Conservation (phyloP, 345 rosid species). For the Eucalyptus shirleyi region DNA sequence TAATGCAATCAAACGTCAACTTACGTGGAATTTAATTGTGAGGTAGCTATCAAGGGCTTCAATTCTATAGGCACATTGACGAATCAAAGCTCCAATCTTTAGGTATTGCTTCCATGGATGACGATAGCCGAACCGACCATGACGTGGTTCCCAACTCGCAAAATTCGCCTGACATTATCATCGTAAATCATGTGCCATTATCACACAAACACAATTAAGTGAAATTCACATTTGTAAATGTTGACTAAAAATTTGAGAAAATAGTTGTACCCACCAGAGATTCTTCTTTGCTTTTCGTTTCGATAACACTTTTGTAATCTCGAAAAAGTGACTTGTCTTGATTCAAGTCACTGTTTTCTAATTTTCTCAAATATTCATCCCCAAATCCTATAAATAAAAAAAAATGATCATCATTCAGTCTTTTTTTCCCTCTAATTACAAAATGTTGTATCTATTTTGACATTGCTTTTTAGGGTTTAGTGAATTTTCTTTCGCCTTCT, state of each 20-base stretch:
- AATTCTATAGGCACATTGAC: constrained; percentile 51
- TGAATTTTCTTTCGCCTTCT: not conserved
- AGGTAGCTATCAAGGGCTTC: constrained; percentile 51
- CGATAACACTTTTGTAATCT: constrained; percentile 45
- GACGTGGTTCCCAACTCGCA: constrained; percentile 82
- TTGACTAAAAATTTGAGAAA: not conserved
- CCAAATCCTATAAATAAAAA: constrained; percentile 30
- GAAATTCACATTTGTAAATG: not conserved
- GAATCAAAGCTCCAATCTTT: constrained; percentile 26
- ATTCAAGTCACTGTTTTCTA: constrained; percentile 2
- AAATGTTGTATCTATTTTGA: not conserved
- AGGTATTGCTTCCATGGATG: constrained; percentile 81
- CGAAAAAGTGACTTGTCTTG: constrained; percentile 9
- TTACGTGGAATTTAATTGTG: constrained; percentile 24
- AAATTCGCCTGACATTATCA: constrained; percentile 40
- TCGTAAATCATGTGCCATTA: not conserved
- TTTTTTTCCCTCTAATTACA: not conserved
- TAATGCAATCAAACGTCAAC: not conserved
- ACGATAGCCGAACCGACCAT: constrained; percentile 51
- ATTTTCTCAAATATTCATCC: constrained; percentile 23
- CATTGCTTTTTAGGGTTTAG: not conserved
- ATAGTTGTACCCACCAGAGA: constrained; percentile 35
- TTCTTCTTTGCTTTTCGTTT: constrained; percentile 53
- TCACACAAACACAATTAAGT: not conserved
- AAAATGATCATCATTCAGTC: not conserved